Base-by-base conservation (phyloP, 1,284 basidiomycete species). In the Tilletia walkeri region DNA sequence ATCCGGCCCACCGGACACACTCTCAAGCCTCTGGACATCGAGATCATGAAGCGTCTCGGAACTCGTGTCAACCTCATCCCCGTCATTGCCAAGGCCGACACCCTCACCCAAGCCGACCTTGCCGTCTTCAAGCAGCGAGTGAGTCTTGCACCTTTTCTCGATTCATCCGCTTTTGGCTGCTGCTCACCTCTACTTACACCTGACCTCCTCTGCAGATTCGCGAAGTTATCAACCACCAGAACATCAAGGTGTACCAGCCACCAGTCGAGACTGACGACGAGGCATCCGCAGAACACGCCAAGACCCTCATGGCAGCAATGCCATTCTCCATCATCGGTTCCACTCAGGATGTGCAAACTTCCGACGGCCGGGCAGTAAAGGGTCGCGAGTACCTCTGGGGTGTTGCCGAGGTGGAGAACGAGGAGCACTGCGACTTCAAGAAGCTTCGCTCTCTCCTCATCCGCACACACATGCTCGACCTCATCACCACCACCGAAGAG, bases 371-470 rank as follows among this genome's bases (percentile, higher is more conserved):
- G 70, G 86, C 89, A 45, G 95, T 99, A 84, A 98, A 98, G 86
- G 95, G 96, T 59, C 91, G 96, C 80, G 93, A 98, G 85, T 99
- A 99, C 85, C 89, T 96, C n/a, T 99, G 96, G 96, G 96, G 96
- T 87, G 94, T 98, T 39, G 95, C 95, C 34, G 95, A 99, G 87
- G 94, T 99, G 71, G 95, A 99, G 86, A 98, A 99, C 84, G 95
- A 98, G 86, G 91, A 92, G 84, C 95, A 99, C 87, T 99, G 96
- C 84, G 96, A 99, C 86, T 99, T 99, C 88, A 93, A 93, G 86
- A 98, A 98, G 86, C 88, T 99, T 69, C 92, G 96, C 74, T 93
- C 93, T 38, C 88, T 99, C 53, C 88, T 99, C 53, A 96, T 99
- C 85, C 91, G 96, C 78, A 97, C 95, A 5, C 93, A 98, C 88